Conservation (phyloP, 108 stramenopile genomes). For the Pseudonitzschia multiseries region DNA sequence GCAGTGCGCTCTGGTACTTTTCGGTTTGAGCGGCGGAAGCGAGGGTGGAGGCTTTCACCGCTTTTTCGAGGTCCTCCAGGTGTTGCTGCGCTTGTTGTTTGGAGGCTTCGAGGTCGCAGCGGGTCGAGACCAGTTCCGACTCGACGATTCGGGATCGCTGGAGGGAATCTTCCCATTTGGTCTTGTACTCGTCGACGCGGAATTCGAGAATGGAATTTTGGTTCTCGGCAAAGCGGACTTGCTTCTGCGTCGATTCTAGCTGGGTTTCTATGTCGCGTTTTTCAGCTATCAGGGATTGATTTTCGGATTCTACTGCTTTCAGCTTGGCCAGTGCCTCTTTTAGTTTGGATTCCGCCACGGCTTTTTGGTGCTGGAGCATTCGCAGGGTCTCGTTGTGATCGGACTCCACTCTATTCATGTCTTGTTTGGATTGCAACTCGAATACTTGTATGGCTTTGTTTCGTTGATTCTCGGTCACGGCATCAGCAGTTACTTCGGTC, state of each 20-base stretch:
- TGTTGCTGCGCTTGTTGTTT: not conserved
- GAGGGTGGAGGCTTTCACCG: not conserved
- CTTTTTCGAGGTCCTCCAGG: not conserved
- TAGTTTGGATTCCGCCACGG: not conserved
- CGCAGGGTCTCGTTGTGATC: not conserved
- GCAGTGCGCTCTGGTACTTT: too few relatives aligned
- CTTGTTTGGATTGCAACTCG: not conserved
- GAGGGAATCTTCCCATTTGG: constrained; percentile 14
- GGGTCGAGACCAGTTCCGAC: not conserved
- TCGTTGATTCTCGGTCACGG: not conserved
- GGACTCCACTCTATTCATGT: not conserved
- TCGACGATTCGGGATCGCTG: not conserved
- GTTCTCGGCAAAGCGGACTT: constrained; percentile 6
- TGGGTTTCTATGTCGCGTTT: not conserved
- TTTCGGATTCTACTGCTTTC: not conserved
- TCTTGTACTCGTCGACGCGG: constrained; percentile 15
- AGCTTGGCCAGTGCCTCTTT: not conserved
- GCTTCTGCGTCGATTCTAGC: constrained; percentile 1
- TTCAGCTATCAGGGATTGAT: not conserved
- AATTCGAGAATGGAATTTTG: constrained; percentile 13
- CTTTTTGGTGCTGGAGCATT: not conserved
- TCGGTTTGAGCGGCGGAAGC: too few relatives aligned
- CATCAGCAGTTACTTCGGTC: not conserved
- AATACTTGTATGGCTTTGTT: not conserved
- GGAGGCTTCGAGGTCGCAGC: constrained; percentile 1